Percentiles rank a stretch among this genome's conserved stretches.
phyloP scores from a whole-genome alignment of 2,329 filamentous ascomycete species.

The Juglanconis sp. region DNA sequence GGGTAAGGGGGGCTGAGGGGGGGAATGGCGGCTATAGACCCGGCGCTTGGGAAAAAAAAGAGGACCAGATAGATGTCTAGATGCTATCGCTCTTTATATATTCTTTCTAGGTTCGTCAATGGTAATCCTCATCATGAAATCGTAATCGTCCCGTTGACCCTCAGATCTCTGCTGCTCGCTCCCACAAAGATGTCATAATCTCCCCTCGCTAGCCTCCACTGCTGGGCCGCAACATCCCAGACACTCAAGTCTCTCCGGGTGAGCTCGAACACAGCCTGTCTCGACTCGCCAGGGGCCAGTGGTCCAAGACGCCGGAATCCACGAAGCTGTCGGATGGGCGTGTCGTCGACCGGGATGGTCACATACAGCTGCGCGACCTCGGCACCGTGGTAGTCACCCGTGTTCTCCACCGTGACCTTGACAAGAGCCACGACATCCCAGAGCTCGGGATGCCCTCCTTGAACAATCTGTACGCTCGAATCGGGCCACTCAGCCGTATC shows the following conservation, averaged over 20 bases:
- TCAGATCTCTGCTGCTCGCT: conserved; percentile 43
- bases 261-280: conserved; percentile 48
- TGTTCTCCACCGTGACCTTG: conserved; percentile 38
- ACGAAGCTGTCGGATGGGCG: conserved; percentile 56
- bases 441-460: conserved; percentile 44
- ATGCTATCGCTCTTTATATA: not conserved
- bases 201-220: conserved; percentile 53
- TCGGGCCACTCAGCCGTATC: conserved; percentile 40
- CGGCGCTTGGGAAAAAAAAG: too few relatives aligned
- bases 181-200: conserved; percentile 44
- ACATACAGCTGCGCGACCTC: conserved; percentile 50
- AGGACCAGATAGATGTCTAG: too few relatives aligned
- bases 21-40: too few relatives aligned
- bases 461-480: conserved; percentile 35
- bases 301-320: conserved; percentile 58
- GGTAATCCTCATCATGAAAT: conserved; percentile 3
- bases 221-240: conserved; percentile 61
- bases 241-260: conserved; percentile 63
- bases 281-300: conserved; percentile 42
- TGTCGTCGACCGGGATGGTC: conserved; percentile 38
- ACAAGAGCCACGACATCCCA: conserved; percentile 44
- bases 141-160: conserved; percentile 35
- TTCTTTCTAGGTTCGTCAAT: too few relatives aligned
- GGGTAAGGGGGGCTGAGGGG: too few relatives aligned
- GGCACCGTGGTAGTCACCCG: conserved; percentile 37